A percentile compares a stretch with the other conserved stretches of the same genome.
Evolutionary conservation across 164 flowering plant genomes (phyloP).

Genomic region (Umbilicus rupestris): DNA sequence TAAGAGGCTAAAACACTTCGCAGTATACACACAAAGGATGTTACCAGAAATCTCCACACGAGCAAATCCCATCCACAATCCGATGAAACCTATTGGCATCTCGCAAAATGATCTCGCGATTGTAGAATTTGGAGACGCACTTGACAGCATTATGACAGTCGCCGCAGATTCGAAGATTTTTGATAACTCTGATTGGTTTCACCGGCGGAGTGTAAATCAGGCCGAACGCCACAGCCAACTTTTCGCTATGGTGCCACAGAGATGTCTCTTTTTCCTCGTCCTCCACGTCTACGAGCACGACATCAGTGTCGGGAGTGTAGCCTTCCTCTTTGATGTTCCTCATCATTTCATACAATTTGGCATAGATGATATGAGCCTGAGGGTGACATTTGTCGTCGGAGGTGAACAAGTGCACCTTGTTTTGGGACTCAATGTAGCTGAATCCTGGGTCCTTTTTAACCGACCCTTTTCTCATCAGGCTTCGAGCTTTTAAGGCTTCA

Average conservation of each 20-base stretch:
- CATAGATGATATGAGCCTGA: constrained; percentile 28
- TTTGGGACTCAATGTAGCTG: constrained; percentile 60
- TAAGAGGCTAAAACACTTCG: no score
- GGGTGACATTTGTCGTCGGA: constrained; percentile 52
- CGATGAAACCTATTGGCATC: constrained; percentile 44
- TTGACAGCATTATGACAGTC: constrained; percentile 44
- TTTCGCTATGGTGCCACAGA: constrained; percentile 43
- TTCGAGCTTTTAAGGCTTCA: constrained; percentile 37
- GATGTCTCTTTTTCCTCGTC: constrained; percentile 44
- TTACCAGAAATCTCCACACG: constrained; percentile 47
- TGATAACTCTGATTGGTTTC: constrained; percentile 30
- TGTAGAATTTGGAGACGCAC: constrained; percentile 27
- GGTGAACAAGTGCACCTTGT: constrained; percentile 42
- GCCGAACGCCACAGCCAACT: constrained; percentile 41
- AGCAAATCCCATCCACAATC: constrained; percentile 37
- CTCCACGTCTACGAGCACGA: constrained; percentile 31
- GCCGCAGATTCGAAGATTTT: constrained; percentile 43
- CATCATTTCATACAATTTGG: constrained; percentile 32
- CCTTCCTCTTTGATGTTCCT: constrained; percentile 31
- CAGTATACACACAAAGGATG: no score
- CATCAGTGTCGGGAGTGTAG: constrained; percentile 38
- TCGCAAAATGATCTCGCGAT: constrained; percentile 38
- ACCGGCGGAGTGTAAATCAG: constrained; percentile 29
- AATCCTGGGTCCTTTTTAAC: constrained; percentile 60
- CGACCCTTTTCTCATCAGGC: constrained; percentile 34